Evolutionary conservation across 2,329 filamentous ascomycete species (phyloP), one percentile per base, ranked within the genome.

Genomic region (Pseudomassariella vexata): DNA sequence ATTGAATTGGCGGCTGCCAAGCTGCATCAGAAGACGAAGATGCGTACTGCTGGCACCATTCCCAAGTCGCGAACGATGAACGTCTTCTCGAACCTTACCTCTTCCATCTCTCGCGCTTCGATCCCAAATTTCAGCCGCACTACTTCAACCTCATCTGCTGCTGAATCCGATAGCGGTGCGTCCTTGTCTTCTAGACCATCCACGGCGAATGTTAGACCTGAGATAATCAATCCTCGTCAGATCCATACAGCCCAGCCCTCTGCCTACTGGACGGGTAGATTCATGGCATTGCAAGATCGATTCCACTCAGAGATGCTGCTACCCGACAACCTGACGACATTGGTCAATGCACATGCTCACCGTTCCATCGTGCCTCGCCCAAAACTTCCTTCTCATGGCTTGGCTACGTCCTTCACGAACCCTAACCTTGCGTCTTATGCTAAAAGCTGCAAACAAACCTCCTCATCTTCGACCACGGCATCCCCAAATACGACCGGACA

Each of bases 211-310:
- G 12, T 21, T 8, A 12, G 19, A 10, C 12, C 9, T 10, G 25
- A 26, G 17, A 28, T 16, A 15, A 9, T 28, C 19, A 44, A 53
- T 21, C 41, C 47, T n/a, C 45, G 41, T 18, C 36, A 55, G 16
- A 52, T 76, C 10, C 48, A 50, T 30, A 55, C 48, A 0, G 62
- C 68, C 2, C 65, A 71, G 44, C 55, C 64, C 5, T 63, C 66
- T 2, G 52, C 61, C 3, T 82, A 79, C 51, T 83, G 79, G 79
- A 60, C 66, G 9, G 79, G 79, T 12, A 72, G 79, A 23, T 79
- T 81, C 47, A 57, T 66, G 30, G 57, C 72, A 3, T 53, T 80
- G 1, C 62, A 70, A 30, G 76, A 82, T 52, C 65, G 62, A n/a
- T 65, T 69, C 40, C 62, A 60, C 33, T 63, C 56, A 36, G 66